These are phyloP conservation scores for Parathielavia appendiculata DNA, from an alignment of 495 filamentous ascomycete species.

Conservation along the genomic window DNA sequence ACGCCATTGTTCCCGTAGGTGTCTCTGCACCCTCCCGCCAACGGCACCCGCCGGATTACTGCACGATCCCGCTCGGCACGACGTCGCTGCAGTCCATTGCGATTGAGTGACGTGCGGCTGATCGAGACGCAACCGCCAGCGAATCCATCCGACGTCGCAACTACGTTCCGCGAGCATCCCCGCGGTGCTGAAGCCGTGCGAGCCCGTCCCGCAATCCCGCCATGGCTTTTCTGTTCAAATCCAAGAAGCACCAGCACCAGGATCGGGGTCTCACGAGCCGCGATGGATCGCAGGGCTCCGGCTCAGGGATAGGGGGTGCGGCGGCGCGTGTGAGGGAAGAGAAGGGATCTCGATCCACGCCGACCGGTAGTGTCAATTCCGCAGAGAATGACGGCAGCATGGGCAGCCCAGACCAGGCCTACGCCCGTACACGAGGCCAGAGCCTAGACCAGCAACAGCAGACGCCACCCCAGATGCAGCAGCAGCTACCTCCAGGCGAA, in stretches of 20 bases:
- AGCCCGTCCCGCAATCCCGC: constrained; percentile 21
- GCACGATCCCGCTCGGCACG: constrained; percentile 16
- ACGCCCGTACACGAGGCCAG: constrained; percentile 35
- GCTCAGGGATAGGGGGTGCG: constrained; percentile 33
- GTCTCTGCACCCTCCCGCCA: constrained; percentile 16
- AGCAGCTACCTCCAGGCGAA: constrained; percentile 35
- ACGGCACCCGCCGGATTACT: constrained; percentile 11
- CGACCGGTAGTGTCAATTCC: constrained; percentile 52
- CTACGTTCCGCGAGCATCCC: neutral
- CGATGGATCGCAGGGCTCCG: constrained; percentile 40
- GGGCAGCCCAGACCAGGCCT: constrained; percentile 48
- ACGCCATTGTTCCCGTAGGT: constrained; percentile 11
- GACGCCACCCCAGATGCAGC: constrained; percentile 19
- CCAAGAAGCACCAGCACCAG: constrained; percentile 62
- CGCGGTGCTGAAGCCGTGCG: constrained; percentile 8
- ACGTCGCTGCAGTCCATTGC: constrained; percentile 18
- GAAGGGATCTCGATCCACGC: constrained; percentile 47
- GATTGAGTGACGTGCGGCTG: constrained; percentile 7
- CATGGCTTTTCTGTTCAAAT: constrained; percentile 73
- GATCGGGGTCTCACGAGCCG: constrained; percentile 43
- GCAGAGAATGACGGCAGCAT: constrained; percentile 43
- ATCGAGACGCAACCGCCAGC: neutral
- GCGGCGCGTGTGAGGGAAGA: constrained; percentile 44
- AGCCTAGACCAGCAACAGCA: constrained; percentile 37
- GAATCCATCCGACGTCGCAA: neutral